phyloP scores from a whole-genome alignment of 2,329 filamentous ascomycete species.

The Ophiosphaerella narmari region DNA sequence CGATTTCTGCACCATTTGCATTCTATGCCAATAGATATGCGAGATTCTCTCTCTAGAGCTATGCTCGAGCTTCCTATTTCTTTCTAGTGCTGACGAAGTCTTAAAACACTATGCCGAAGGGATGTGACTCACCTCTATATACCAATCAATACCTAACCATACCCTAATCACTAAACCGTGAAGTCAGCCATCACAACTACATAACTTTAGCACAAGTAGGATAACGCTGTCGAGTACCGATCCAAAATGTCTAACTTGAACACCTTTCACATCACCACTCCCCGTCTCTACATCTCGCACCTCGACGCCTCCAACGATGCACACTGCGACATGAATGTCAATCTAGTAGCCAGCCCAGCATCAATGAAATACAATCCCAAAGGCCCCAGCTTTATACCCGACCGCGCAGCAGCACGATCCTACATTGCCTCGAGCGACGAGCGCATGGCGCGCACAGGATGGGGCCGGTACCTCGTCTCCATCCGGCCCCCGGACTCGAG shows the following conservation, averaged over 20 bases:
- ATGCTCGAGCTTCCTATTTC: neutral
- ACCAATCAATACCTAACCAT: neutral
- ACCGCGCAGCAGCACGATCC: conserved; percentile 16
- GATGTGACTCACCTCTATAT: neutral
- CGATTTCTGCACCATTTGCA: neutral
- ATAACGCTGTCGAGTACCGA: neutral
- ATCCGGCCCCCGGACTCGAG: conserved; percentile 18
- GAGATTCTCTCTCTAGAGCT: no score
- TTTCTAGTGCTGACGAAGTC: neutral
- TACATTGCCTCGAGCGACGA: conserved; percentile 10
- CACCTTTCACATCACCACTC: conserved; percentile 1
- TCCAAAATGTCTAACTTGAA: neutral
- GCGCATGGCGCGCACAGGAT: conserved; percentile 24
- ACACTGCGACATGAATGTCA: conserved; percentile 3
- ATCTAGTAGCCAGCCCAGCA: conserved; percentile 3
- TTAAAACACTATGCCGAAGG: no score
- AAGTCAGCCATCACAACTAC: neutral
- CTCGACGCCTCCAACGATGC: neutral
- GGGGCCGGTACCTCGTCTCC: conserved; percentile 30
- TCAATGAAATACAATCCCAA: neutral
- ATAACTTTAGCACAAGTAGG: neutral
- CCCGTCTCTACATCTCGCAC: conserved; percentile 6
- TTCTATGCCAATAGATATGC: neutral
- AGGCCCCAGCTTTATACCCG: conserved; percentile 1
- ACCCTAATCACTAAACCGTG: no score